These are phyloP conservation scores for Aegilops umbellulata DNA, from an alignment of 176 grass and related monocot genomes.

Conservation along the genomic window DNA sequence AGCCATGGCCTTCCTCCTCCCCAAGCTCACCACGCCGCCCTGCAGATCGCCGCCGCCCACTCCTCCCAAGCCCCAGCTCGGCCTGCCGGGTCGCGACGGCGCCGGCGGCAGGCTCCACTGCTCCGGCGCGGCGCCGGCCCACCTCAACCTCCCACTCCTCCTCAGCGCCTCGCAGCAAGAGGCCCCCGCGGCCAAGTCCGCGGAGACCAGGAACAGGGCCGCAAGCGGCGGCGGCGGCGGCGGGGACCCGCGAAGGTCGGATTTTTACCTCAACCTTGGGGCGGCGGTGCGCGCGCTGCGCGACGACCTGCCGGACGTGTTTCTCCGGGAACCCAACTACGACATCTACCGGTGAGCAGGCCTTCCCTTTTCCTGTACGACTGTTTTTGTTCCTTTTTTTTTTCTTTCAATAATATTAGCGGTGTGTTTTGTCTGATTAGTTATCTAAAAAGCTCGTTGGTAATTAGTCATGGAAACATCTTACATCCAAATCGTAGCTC, in stretches of 20 bases:
- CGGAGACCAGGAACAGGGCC: constrained; percentile 23
- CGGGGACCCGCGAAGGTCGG: constrained; percentile 54
- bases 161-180: constrained; percentile 51
- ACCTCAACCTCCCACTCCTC: constrained; percentile 37
- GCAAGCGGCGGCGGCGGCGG: constrained; percentile 2
- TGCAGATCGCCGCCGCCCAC: constrained; percentile 43
- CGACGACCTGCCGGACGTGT: constrained; percentile 82
- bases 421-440: not conserved
- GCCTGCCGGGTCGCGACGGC: not conserved
- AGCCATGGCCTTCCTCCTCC: constrained; percentile 84
- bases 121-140: constrained; percentile 12
- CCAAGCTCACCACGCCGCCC: constrained; percentile 72
- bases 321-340: constrained; percentile 75
- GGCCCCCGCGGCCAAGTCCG: constrained; percentile 32
- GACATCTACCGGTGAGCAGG: constrained; percentile 81
- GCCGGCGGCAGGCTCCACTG: constrained; percentile 35
- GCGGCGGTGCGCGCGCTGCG: constrained; percentile 83
- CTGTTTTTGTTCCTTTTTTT: not conserved
- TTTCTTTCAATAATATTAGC: not conserved
- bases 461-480: not conserved
- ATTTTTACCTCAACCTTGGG: constrained; percentile 97
- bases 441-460: not conserved
- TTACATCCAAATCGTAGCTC: not conserved
- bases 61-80: constrained; percentile 45
- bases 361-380: not conserved